Percentiles rank a stretch among this genome's conserved stretches.
These are phyloP conservation scores for Boletus tomentosulus DNA, from an alignment of 768 basidiomycete species.

Conservation along the genomic window DNA sequence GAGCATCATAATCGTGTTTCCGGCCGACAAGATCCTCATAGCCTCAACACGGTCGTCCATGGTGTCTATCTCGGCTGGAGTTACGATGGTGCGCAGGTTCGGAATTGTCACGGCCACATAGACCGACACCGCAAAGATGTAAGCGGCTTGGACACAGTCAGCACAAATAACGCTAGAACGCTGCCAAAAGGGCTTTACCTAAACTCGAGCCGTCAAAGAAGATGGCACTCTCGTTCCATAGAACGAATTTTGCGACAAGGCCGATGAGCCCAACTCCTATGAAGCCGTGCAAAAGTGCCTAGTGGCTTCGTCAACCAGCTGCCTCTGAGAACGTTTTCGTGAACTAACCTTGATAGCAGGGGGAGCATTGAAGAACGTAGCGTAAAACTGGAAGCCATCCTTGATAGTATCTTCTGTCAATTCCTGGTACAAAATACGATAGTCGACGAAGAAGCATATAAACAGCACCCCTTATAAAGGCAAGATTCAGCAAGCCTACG, in stretches of 20 bases:
- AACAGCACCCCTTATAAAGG: constrained; percentile 61
- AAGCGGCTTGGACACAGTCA: constrained; percentile 49
- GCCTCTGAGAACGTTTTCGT: neutral
- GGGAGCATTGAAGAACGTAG: constrained; percentile 89
- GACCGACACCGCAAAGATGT: constrained; percentile 70
- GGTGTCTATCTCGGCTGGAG: constrained; percentile 54
- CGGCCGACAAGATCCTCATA: constrained; percentile 77
- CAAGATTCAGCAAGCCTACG: constrained; percentile 1
- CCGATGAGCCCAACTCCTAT: constrained; percentile 74
- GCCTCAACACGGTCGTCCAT: constrained; percentile 69
- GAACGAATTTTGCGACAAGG: constrained; percentile 73
- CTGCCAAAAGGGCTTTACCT: constrained; percentile 46
- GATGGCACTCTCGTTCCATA: constrained; percentile 90
- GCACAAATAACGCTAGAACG: neutral
- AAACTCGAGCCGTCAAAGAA: constrained; percentile 91
- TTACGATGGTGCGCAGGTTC: constrained; percentile 68
- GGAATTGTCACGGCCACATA: constrained; percentile 84
- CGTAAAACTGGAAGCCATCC: constrained; percentile 87
- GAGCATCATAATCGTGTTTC: constrained; percentile 78
- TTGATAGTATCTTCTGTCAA: constrained; percentile 59
- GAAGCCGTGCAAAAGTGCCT: constrained; percentile 88
- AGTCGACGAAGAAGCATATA: constrained; percentile 85
- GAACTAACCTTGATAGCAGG: constrained; percentile 82
- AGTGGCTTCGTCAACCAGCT: neutral
- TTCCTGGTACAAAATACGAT: constrained; percentile 71